Percentiles rank a stretch among this genome's conserved stretches.
Evolutionary conservation across 495 filamentous ascomycete genomes (phyloP).

Genomic region (Aspergillus wentii): DNA sequence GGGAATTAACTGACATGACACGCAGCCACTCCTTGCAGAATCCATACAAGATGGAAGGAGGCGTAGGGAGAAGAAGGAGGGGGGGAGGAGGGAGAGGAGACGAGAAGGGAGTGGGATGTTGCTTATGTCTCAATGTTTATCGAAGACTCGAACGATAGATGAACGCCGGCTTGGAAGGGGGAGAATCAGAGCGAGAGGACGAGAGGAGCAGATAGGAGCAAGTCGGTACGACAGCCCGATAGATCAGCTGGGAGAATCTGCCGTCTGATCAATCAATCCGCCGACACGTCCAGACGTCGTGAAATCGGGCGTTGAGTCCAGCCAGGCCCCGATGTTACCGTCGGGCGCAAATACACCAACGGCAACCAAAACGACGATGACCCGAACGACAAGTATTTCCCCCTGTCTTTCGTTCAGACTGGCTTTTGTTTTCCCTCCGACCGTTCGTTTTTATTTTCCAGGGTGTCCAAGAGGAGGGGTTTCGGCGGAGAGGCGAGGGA

Average conservation of each 20-base stretch:
- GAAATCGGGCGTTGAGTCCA: too few relatives aligned
- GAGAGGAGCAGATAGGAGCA: conserved; percentile 8
- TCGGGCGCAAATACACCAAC: conserved; percentile 18
- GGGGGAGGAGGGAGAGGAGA: not conserved
- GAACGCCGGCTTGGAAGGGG: not conserved
- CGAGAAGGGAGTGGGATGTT: too few relatives aligned
- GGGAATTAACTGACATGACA: conserved; percentile 45
- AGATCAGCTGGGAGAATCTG: conserved; percentile 18
- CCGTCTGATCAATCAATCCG: conserved; percentile 11
- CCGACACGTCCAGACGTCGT: conserved; percentile 12
- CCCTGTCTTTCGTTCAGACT: not conserved
- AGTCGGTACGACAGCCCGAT: too few relatives aligned
- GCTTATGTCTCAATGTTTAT: too few relatives aligned
- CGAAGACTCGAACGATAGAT: not conserved
- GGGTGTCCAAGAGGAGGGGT: conserved; percentile 14
- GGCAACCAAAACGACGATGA: too few relatives aligned
- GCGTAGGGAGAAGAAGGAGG: not conserved
- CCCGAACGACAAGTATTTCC: too few relatives aligned
- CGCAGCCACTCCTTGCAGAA: conserved; percentile 29
- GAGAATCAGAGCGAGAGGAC: conserved; percentile 2
- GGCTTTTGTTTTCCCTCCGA: too few relatives aligned
- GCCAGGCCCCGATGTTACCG: conserved; percentile 14
- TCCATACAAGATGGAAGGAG: conserved; percentile 30
- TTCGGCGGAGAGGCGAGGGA: not conserved
- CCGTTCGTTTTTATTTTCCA: too few relatives aligned